Evolutionary conservation across 106 monocot genomes (phyloP).

Genomic region (Phalaenopsis equestris): DNA sequence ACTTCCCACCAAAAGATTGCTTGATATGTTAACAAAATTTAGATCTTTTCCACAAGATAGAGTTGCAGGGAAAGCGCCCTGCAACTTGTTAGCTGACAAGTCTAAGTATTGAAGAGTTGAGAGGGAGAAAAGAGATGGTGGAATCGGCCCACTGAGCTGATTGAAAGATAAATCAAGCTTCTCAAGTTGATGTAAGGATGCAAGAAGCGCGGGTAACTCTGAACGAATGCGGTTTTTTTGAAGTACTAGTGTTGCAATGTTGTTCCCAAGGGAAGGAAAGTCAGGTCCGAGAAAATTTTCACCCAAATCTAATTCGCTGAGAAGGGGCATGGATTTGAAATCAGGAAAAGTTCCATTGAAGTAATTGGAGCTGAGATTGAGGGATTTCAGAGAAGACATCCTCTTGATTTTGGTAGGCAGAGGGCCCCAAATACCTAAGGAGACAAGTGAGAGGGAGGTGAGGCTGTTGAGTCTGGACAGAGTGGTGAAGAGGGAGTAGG

Average conservation of each 20-base stretch:
- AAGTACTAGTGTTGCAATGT: slow-evolving; percentile 22
- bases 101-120: slow-evolving; percentile 39
- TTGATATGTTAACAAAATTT: slow-evolving; percentile 50
- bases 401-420: slow-evolving; percentile 40
- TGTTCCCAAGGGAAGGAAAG: slow-evolving; percentile 27
- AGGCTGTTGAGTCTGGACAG: slow-evolving; percentile 50
- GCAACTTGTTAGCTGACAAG: slow-evolving; percentile 43
- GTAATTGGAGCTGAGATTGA: slow-evolving; percentile 73
- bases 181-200: slow-evolving; percentile 28
- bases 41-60: slow-evolving; percentile 33
- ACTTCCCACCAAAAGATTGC: slow-evolving; percentile 51
- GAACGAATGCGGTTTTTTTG: slow-evolving; percentile 33
- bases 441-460: slow-evolving; percentile 49
- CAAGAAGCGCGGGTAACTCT: slow-evolving; percentile 17
- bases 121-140: slow-evolving; percentile 52
- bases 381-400: slow-evolving; percentile 26
- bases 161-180: slow-evolving; percentile 55
- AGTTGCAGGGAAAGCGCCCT: slow-evolving; percentile 35
- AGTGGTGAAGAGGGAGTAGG: slow-evolving; percentile 65
- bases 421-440: slow-evolving; percentile 74
- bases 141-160: slow-evolving; percentile 38
- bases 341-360: slow-evolving; percentile 47
- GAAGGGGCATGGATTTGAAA: slow-evolving; percentile 21
- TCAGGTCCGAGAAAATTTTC: slow-evolving; percentile 42
- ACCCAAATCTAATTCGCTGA: slow-evolving; percentile 44